A percentile compares a stretch with the other conserved stretches of the same genome.
Conservation (phyloP, 192 early-diverging fungal species). For the Backusella australiensis region DNA sequence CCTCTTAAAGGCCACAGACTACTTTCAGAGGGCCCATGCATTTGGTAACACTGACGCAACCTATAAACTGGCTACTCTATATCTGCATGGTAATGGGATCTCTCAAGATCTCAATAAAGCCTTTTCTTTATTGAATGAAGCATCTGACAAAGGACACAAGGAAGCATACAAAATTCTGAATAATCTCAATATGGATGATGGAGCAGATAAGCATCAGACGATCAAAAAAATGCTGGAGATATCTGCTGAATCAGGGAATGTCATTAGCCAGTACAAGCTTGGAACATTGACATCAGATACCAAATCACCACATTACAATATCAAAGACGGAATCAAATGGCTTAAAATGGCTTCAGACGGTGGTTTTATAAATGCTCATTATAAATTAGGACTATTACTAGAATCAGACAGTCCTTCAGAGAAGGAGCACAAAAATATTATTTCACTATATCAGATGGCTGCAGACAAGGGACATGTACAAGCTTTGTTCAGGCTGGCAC, state of each 20-base stretch:
- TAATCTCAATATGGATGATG: neutral
- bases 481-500: neutral
- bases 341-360: neutral
- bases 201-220: neutral
- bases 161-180: neutral
- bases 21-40: constrained; percentile 13
- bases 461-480: neutral
- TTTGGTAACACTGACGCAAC: constrained; percentile 15
- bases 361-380: neutral
- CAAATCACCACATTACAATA: neutral
- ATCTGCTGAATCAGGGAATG: neutral
- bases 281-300: neutral
- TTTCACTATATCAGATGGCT: neutral
- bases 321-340: neutral
- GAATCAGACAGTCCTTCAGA: neutral
- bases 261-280: neutral
- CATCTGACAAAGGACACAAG: neutral
- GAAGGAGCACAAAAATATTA: neutral
- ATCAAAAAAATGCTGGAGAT: neutral
- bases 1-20: constrained; percentile 19
- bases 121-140: neutral
- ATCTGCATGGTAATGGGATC: neutral
- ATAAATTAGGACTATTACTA: neutral
- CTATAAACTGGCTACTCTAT: neutral
- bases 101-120: neutral